Evolutionary conservation across 2,329 filamentous ascomycete species (phyloP), one percentile per base, ranked within the genome.

Genomic region (Claviceps fusiformis): DNA sequence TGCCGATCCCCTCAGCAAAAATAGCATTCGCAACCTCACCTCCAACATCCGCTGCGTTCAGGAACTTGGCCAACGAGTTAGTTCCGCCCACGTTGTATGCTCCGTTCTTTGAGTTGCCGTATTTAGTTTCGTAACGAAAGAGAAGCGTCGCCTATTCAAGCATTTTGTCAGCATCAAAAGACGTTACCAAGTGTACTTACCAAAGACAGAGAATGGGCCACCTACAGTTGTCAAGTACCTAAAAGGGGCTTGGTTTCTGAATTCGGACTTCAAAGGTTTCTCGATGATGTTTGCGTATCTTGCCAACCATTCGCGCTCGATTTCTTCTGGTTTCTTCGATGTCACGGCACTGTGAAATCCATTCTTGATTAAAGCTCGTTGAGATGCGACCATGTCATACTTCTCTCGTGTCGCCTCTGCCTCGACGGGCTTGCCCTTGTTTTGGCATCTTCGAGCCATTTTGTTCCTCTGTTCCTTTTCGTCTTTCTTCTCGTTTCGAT

Each of bases 1-100:
- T 45, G 11, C 56, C 59, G 52, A 63, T 59, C 0, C 68, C 68
- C 1, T 62, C 27, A 1, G 55, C 56, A 1, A 64, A 64, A 19
- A 65, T 17, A 5, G 27, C 13, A 3, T 58, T 46, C 11, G 59
- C 33, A 3, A 64, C 52, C 13, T 54, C 52, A 1, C 59, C 58
- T 3, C 63, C 63, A n/a, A 64, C 44, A 17, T 62, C 51, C 24
- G 39, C 46, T 5, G 46, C 47, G 49, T 55, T 52, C 29, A 57
- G 37, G 3, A 61, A 27, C 2, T 29, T 54, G 1, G 45, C 41
- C 15, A 59, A 45, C 19, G 39, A 45, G 15, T 60, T 55, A 0
- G 15, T 33, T 1, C 11, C 41, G 15, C 31, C 17, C 19, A 11
- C 24, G n/a, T 41, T 37, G 11, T 37, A 29, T 10, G 33, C 11